phyloP scores from a whole-genome alignment of 2,329 filamentous ascomycete species.

The Sporothrix protearum region DNA sequence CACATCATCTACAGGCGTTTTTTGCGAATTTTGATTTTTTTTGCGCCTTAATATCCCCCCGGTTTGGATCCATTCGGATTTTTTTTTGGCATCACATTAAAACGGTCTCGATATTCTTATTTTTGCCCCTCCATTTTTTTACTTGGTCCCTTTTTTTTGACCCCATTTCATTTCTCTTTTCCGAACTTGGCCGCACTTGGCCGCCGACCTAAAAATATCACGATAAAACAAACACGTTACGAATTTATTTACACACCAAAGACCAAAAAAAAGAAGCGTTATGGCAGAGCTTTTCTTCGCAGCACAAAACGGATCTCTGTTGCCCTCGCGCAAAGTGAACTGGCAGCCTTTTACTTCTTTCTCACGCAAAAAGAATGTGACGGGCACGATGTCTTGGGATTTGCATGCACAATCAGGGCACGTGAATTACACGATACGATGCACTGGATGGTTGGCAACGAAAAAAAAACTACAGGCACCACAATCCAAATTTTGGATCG shows the following conservation, averaged over 20 bases:
- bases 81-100: slow-evolving; percentile 19
- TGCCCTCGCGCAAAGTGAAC: background rate
- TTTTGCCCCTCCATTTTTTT: background rate
- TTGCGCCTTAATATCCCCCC: slow-evolving; percentile 14
- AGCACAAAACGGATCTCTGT: background rate
- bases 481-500: background rate
- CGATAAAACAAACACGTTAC: slow-evolving; percentile 21
- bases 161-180: background rate
- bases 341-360: background rate
- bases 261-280: slow-evolving; percentile 18
- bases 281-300: background rate
- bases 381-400: background rate
- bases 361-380: background rate
- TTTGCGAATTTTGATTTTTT: slow-evolving; percentile 8
- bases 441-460: slow-evolving; percentile 4
- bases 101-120: slow-evolving; percentile 18
- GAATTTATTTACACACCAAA: slow-evolving; percentile 17
- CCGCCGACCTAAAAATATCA: slow-evolving; percentile 2
- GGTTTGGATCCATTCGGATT: slow-evolving; percentile 17
- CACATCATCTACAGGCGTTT: slow-evolving; percentile 19
- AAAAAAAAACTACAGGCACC: background rate
- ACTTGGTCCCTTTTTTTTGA: background rate
- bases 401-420: background rate
- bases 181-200: background rate
- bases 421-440: background rate